Evolutionary conservation across 352 stramenopile genomes (phyloP), one percentile per base, ranked within the genome.

Genomic region (Pythium monospermum): DNA sequence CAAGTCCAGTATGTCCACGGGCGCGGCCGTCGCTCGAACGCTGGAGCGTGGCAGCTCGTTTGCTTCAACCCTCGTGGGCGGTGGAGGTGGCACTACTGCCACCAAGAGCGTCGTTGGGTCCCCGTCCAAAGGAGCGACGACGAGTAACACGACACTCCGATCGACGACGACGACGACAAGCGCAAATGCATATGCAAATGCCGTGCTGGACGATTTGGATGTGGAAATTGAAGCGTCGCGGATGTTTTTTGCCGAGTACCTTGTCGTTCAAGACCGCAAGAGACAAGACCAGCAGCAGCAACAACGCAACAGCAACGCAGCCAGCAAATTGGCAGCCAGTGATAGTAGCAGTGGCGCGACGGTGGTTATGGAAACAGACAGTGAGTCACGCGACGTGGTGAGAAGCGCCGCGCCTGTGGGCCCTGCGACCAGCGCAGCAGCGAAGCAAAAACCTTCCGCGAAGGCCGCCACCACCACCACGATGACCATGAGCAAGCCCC

Each of bases 191-290:
- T 22, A 36, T 16, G 50, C 40, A 18, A 73, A n/a, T n/a, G n/a
- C n/a, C n/a, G n/a, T n/a, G n/a, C n/a, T 81, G 16, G 77, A 92
- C 42, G 78, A 91, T 3, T 41, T 94, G 10, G 85, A 91, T 47
- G 40, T 95, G 12, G 85, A 95, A 47, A 78, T 73, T 15, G 85
- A 94, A 67, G 85, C 85, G 1, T 91, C 76, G 32, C 70, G 91
- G 2, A 67, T 96, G 53, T 83, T 95, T 32, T 97, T 97, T 39
- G 72, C 90, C 1, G 77, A 89, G 21, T 85, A 95, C 30, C 64
- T 98, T 0, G 37, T 84, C 1, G 52, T 71, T 3, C 69, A 84
- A 40, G 74, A 87, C 28, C 36, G 45, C 6, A 74, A 67, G 40
- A 76, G n/a, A n/a, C n/a, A n/a, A n/a, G n/a, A n/a, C n/a, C n/a